Evolutionary conservation across 768 basidiomycete species (phyloP).

Genomic region (Hydnum rufescens): DNA sequence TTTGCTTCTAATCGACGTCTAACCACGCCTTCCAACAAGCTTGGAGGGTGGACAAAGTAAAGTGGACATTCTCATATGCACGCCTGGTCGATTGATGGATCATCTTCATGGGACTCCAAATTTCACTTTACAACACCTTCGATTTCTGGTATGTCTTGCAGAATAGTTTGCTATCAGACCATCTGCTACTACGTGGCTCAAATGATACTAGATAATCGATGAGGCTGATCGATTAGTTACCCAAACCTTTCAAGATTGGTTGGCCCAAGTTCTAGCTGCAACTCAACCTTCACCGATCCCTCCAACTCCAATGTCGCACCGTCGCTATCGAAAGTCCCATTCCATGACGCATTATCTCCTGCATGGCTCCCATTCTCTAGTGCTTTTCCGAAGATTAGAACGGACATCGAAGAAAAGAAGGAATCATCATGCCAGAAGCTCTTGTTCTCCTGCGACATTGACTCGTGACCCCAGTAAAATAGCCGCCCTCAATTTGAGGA

Average conservation of each 20-base stretch:
- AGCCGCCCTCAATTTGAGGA: slow-evolving; percentile 50
- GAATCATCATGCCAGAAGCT: slow-evolving; percentile 75
- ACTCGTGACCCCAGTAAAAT: slow-evolving; percentile 90
- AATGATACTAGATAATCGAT: slow-evolving; percentile 60
- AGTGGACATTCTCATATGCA: slow-evolving; percentile 86
- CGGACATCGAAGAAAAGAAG: slow-evolving; percentile 37
- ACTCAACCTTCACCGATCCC: slow-evolving; percentile 25
- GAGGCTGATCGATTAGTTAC: slow-evolving; percentile 92
- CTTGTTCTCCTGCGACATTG: slow-evolving; percentile 87
- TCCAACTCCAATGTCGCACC: background rate
- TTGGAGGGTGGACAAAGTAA: slow-evolving; percentile 73
- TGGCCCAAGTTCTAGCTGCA: slow-evolving; percentile 63
- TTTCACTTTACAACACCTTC: slow-evolving; percentile 82
- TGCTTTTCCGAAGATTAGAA: no score
- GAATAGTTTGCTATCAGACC: background rate
- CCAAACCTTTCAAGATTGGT: slow-evolving; percentile 94
- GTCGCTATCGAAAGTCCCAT: slow-evolving; percentile 11
- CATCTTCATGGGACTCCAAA: slow-evolving; percentile 76
- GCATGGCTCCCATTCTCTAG: slow-evolving; percentile 17
- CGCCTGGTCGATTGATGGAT: slow-evolving; percentile 88
- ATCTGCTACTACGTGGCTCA: no score
- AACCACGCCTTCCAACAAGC: slow-evolving; percentile 19
- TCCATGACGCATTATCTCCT: slow-evolving; percentile 13
- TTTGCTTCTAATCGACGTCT: background rate
- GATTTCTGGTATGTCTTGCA: slow-evolving; percentile 57